These are phyloP conservation scores for Aureobasidium sp. DNA, from an alignment of 2,329 filamentous ascomycete species.

Conservation along the genomic window DNA sequence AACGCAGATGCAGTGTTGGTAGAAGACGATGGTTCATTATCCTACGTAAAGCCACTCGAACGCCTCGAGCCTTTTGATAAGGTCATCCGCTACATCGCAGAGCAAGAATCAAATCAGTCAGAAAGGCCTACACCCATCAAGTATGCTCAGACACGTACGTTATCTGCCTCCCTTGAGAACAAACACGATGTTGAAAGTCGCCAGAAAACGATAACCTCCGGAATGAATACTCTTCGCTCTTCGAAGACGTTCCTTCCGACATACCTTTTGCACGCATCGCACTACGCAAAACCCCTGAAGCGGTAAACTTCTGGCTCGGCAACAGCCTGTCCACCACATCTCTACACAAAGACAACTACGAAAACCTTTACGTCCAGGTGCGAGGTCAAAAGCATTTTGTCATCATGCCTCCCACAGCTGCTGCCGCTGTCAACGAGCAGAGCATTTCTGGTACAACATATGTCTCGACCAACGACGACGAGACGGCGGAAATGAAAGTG, in stretches of 20 bases:
- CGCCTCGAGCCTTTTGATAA: conserved; percentile 52
- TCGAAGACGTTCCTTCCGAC: conserved; percentile 49
- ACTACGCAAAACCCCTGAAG: conserved; percentile 58
- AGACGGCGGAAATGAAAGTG: conserved; percentile 11
- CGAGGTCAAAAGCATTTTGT: conserved; percentile 66
- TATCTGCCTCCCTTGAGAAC: not conserved
- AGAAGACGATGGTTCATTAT: conserved; percentile 42
- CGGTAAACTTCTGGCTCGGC: conserved; percentile 77
- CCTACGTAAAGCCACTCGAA: conserved; percentile 66
- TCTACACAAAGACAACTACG: conserved; percentile 75
- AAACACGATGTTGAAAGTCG: not conserved
- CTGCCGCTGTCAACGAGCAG: conserved; percentile 60
- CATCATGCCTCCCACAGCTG: conserved; percentile 62
- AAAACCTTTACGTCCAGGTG: conserved; percentile 76
- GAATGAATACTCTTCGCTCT: conserved; percentile 59
- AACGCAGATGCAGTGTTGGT: conserved; percentile 55
- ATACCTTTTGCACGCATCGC: conserved; percentile 69
- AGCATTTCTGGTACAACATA: conserved; percentile 53
- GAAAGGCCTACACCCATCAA: conserved; percentile 35
- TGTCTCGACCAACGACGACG: conserved; percentile 25
- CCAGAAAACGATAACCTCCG: conserved; percentile 73
- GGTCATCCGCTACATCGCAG: conserved; percentile 54
- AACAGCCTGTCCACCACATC: conserved; percentile 62
- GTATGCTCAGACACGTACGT: conserved; percentile 67
- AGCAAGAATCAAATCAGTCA: conserved; percentile 45